Conservation (phyloP, 2,329 filamentous ascomycete species). For the Phialocephala sp. region DNA sequence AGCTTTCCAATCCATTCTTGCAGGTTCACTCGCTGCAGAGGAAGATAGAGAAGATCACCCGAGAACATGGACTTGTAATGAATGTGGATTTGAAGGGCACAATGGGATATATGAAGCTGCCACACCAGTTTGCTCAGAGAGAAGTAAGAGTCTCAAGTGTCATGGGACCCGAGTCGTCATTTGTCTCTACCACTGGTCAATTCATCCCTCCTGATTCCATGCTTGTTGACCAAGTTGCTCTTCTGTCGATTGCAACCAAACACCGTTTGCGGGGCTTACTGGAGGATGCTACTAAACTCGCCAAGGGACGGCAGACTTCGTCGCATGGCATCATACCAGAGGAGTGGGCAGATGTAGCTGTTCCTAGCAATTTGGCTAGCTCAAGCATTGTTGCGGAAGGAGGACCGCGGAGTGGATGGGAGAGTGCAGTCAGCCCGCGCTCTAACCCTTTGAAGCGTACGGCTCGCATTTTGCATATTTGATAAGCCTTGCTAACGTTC, state of each 20-base stretch:
- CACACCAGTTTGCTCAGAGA: slow-evolving; percentile 36
- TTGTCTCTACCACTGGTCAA: slow-evolving; percentile 67
- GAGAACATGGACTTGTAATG: slow-evolving; percentile 61
- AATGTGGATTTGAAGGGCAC: slow-evolving; percentile 62
- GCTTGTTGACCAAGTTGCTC: slow-evolving; percentile 80
- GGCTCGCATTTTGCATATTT: slow-evolving; percentile 35
- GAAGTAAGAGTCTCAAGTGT: slow-evolving; percentile 58
- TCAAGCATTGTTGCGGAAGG: slow-evolving; percentile 38
- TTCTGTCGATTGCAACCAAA: slow-evolving; percentile 83
- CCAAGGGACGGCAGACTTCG: slow-evolving; percentile 74
- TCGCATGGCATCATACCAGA: slow-evolving; percentile 80
- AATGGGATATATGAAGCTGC: slow-evolving; percentile 47
- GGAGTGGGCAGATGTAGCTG: slow-evolving; percentile 77
- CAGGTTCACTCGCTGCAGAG: slow-evolving; percentile 35
- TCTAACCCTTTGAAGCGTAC: slow-evolving; percentile 66
- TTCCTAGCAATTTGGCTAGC: slow-evolving; percentile 48
- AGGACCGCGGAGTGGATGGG: slow-evolving; percentile 45
- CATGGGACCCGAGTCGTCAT: slow-evolving; percentile 66
- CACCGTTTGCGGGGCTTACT: slow-evolving; percentile 77
- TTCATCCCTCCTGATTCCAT: slow-evolving; percentile 78
- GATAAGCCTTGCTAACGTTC: slow-evolving; percentile 32
- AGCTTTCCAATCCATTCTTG: slow-evolving; percentile 61
- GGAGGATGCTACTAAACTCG: slow-evolving; percentile 75
- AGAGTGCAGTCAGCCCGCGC: slow-evolving; percentile 58
- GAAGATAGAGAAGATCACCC: slow-evolving; percentile 62